These are phyloP conservation scores for Lactarius akahatsu DNA, from an alignment of 768 basidiomycete species.

Conservation along the genomic window DNA sequence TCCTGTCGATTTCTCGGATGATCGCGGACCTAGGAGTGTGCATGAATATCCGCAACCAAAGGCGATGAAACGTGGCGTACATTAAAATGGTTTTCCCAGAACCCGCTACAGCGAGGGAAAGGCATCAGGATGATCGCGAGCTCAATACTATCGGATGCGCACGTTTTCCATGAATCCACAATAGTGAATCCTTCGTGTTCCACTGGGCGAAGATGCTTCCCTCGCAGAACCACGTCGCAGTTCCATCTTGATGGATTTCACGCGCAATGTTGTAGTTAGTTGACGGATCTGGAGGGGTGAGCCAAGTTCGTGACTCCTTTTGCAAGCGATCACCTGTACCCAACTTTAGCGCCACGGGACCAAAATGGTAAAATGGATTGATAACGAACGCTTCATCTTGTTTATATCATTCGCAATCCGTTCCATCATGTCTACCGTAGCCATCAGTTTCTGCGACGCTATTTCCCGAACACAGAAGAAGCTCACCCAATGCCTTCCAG, in stretches of 20 bases:
- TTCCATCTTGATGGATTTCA: neutral
- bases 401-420: neutral
- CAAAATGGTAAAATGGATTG: neutral
- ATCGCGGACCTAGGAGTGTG: neutral
- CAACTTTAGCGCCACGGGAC: neutral
- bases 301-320: slow-evolving; percentile 4
- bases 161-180: slow-evolving; percentile 22
- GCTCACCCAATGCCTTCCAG: neutral
- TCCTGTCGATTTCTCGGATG: slow-evolving; percentile 5
- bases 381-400: slow-evolving; percentile 6
- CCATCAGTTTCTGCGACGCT: too few relatives aligned
- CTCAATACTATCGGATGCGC: neutral
- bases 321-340: slow-evolving; percentile 1
- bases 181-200: neutral
- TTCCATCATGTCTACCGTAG: neutral
- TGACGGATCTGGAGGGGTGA: slow-evolving; percentile 9
- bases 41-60: neutral
- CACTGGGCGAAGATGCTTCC: neutral
- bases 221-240: neutral
- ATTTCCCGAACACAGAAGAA: too few relatives aligned
- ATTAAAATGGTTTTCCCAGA: slow-evolving; percentile 15
- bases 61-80: neutral
- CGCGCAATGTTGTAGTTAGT: slow-evolving; percentile 2
- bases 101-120: neutral
- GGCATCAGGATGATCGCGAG: neutral